Evolutionary conservation across 2,329 filamentous ascomycete species (phyloP).

Genomic region (Colletotrichum paranaense): DNA sequence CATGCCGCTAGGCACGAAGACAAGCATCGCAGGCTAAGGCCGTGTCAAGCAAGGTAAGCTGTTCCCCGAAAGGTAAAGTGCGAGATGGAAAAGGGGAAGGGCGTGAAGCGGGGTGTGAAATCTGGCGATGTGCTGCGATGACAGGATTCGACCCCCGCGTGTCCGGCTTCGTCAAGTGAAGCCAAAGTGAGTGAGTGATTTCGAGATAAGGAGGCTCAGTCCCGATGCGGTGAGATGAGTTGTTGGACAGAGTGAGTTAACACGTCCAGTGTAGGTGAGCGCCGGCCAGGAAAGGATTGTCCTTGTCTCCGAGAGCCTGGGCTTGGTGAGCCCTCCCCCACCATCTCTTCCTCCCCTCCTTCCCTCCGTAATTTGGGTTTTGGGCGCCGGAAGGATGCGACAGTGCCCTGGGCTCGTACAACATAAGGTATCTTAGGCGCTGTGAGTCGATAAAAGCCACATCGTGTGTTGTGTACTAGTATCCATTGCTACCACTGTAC

Average conservation of each 20-base stretch:
- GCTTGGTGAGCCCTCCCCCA: background rate
- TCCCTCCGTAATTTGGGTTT: background rate
- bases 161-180: background rate
- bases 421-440: background rate
- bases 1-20: background rate
- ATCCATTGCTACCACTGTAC: background rate
- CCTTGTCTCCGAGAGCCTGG: slow-evolving; percentile 1
- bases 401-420: background rate
- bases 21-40: background rate
- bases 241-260: background rate
- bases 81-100: background rate
- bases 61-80: background rate
- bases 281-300: slow-evolving; percentile 2
- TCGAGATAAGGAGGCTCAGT: background rate
- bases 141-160: background rate
- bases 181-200: background rate
- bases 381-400: background rate
- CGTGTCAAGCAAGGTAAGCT: background rate
- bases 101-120: background rate
- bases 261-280: background rate
- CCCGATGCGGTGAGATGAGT: background rate
- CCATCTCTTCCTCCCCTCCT: background rate
- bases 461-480: background rate
- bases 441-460: slow-evolving; percentile 2
- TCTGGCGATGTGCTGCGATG: background rate